These are phyloP conservation scores for Mikania micrantha DNA, from an alignment of 129 eudicot genomes.

Conservation along the genomic window DNA sequence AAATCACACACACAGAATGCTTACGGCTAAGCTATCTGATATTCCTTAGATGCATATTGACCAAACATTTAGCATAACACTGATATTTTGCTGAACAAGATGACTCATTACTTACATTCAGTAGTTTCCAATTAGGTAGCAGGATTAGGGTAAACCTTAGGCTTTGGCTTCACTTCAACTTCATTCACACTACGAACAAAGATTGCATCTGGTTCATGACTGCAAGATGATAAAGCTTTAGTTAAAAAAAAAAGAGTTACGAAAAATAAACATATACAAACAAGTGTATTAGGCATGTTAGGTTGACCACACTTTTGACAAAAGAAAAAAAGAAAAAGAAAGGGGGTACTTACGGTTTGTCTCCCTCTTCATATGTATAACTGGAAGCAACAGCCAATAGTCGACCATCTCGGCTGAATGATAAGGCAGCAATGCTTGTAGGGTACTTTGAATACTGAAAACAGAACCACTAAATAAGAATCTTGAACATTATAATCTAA, in stretches of 20 bases:
- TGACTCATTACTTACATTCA: slow-evolving; percentile 19
- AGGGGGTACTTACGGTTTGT: slow-evolving; percentile 51
- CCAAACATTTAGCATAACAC: background rate
- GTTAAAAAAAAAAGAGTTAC: background rate
- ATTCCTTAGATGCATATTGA: background rate
- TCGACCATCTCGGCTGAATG: slow-evolving; percentile 87
- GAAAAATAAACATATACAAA: background rate
- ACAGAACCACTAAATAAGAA: background rate
- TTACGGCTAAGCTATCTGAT: background rate
- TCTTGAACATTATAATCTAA: background rate
- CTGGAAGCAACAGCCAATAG: slow-evolving; percentile 92
- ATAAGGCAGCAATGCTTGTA: slow-evolving; percentile 78
- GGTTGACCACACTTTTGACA: background rate
- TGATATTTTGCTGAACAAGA: slow-evolving; percentile 26
- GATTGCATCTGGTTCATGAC: slow-evolving; percentile 89
- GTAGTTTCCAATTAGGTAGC: slow-evolving; percentile 35
- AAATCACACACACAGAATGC: background rate
- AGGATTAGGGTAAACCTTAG: slow-evolving; percentile 69
- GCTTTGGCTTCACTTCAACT: slow-evolving; percentile 96
- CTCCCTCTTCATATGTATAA: slow-evolving; percentile 90
- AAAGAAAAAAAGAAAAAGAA: background rate
- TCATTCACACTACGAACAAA: slow-evolving; percentile 79
- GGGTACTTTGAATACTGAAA: slow-evolving; percentile 88
- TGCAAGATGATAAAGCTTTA: slow-evolving; percentile 25
- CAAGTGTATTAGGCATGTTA: background rate